phyloP scores from a whole-genome alignment of 441 rosid species.

The Eutrema salsugineum region DNA sequence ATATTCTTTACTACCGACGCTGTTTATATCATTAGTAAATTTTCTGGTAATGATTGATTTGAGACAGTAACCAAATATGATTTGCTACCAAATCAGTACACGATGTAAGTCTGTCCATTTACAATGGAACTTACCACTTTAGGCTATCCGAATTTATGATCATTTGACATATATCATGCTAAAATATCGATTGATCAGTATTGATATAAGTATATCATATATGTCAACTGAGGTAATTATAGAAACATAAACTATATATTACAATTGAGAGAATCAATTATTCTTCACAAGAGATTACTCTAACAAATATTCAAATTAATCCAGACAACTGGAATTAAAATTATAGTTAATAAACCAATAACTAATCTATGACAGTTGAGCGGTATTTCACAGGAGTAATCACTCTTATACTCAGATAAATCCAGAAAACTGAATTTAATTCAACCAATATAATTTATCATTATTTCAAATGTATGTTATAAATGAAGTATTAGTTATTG shows the following conservation, averaged over 20 bases:
- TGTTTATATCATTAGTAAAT: background rate
- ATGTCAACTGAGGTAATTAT: background rate
- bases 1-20: background rate
- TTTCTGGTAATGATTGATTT: background rate
- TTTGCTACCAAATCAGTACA: conserved; percentile 17
- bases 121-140: conserved; percentile 11
- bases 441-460: too few species aligned
- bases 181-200: background rate
- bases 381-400: too few species aligned
- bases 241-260: background rate
- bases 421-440: too few species aligned
- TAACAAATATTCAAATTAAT: background rate
- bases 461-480: too few species aligned
- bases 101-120: background rate
- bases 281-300: background rate
- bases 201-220: background rate
- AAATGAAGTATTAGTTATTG: too few species aligned
- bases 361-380: too few species aligned
- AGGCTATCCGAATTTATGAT: background rate
- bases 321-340: background rate
- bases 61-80: background rate
- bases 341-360: too few species aligned
- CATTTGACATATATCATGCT: background rate
- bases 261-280: background rate
- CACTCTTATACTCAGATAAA: too few species aligned